phyloP scores from a whole-genome alignment of 1,284 basidiomycete genomes.

The Inonotus obliquus region DNA sequence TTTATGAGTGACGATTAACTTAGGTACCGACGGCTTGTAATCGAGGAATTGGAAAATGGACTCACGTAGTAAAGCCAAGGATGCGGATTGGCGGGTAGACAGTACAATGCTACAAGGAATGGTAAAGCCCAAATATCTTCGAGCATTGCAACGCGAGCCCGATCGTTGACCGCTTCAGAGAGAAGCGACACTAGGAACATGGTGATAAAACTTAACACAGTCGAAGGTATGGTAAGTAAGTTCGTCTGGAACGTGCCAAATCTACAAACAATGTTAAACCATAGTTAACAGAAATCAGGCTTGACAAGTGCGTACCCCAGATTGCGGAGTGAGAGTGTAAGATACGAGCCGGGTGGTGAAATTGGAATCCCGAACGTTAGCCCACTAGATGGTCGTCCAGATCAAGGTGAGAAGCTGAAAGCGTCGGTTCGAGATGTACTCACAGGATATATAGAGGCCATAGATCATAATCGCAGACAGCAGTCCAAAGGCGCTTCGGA shows the following conservation, averaged over 20 bases:
- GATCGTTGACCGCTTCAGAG: slow-evolving; percentile 44
- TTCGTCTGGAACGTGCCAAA: slow-evolving; percentile 60
- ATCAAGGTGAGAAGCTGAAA: not conserved
- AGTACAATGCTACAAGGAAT: slow-evolving; percentile 45
- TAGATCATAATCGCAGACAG: slow-evolving; percentile 59
- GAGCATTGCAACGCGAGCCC: slow-evolving; percentile 42
- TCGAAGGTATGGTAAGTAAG: slow-evolving; percentile 54
- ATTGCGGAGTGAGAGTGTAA: slow-evolving; percentile 56
- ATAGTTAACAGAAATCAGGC: not conserved
- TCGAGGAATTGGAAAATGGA: not conserved
- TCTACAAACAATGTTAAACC: slow-evolving; percentile 25
- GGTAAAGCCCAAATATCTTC: slow-evolving; percentile 50
- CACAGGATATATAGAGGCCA: slow-evolving; percentile 67
- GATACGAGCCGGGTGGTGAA: slow-evolving; percentile 47
- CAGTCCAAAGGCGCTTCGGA: slow-evolving; percentile 46
- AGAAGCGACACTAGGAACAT: slow-evolving; percentile 41
- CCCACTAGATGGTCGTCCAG: slow-evolving; percentile 27
- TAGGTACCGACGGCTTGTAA: not conserved
- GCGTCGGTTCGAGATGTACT: not conserved
- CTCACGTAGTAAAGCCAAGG: slow-evolving; percentile 44
- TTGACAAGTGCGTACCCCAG: slow-evolving; percentile 37
- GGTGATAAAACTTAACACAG: slow-evolving; percentile 37
- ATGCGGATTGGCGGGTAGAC: slow-evolving; percentile 39
- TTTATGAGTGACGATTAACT: slow-evolving; percentile 12
- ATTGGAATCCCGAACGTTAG: slow-evolving; percentile 45